Evolutionary conservation across 2,329 filamentous ascomycete species (phyloP), one percentile per base, ranked within the genome.

Genomic region (Fusarium miscanthi): DNA sequence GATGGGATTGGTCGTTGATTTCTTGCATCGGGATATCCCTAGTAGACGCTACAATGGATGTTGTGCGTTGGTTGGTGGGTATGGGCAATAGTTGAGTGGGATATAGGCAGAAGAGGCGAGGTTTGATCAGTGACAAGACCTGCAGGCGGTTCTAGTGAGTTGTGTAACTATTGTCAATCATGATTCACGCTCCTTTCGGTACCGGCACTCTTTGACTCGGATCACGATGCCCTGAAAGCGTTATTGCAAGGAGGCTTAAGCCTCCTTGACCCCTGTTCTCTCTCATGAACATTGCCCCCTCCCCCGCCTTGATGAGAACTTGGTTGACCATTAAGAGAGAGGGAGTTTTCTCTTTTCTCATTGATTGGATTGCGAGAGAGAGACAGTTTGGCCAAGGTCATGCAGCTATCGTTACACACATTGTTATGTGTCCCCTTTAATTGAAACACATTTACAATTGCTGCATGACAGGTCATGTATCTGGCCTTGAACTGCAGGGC

Each of bases 321-420:
- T 38, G 33, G 14, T 45, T 38, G 37, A 53, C 38, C 25, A 17
- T 23, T n/a, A 21, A 30, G 27, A 30, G 27, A 30, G 27, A 30
- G 27, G 9, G 31, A n/a, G 35, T 49, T 66, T 43, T 61, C 54
- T 62, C 61, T 70, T 66, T 53, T 61, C 66, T 66, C 66, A 6
- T 19, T 35, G 16, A 31, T 37, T 30, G 23, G 16, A 23, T n/a
- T 63, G 21, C 6, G 17, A 7, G n/a, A 25, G n/a, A 56, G 19
- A 17, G 23, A 21, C 5, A 23, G n/a, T 25, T 14, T 21, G 33
- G n/a, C 10, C 31, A 14, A 31, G 10, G 21, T 13, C 7, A 30
- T 57, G 19, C 33, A 19, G 25, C 23, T 45, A 11, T 6, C 21
- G 23, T 46, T 12, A n/a, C 13, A 56, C 40, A 33, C 11, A 25